These are phyloP conservation scores for Eucalyptus marginata DNA, from an alignment of 345 rosid genomes.

Conservation along the genomic window DNA sequence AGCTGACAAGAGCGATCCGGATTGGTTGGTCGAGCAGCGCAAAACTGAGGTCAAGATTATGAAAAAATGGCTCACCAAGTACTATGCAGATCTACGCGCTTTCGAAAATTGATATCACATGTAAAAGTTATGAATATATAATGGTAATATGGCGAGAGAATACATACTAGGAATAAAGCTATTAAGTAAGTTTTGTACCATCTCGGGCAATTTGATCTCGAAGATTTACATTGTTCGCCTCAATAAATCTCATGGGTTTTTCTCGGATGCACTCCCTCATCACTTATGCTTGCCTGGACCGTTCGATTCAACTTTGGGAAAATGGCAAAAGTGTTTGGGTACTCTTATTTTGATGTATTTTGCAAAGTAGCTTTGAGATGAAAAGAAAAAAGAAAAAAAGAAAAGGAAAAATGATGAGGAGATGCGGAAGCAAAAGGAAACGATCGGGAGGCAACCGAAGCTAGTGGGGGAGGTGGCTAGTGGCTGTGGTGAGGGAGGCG, in stretches of 20 bases:
- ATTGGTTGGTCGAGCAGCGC: constrained; percentile 18
- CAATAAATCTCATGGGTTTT: not conserved
- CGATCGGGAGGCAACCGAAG: too few relatives aligned
- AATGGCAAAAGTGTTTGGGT: too few relatives aligned
- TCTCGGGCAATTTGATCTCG: not conserved
- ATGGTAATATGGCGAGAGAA: not conserved
- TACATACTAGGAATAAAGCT: not conserved
- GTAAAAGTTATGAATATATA: not conserved
- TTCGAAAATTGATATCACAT: not conserved
- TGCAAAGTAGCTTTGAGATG: too few relatives aligned
- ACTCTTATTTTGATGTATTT: too few relatives aligned
- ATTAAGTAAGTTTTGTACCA: not conserved
- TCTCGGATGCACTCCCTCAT: not conserved
- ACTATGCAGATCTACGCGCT: not conserved
- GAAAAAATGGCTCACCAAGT: constrained; percentile 4
- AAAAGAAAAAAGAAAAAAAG: too few relatives aligned
- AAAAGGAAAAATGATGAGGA: too few relatives aligned
- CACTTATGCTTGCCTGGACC: not conserved
- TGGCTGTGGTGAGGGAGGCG: too few relatives aligned
- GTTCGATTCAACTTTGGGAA: too few relatives aligned
- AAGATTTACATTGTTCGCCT: not conserved
- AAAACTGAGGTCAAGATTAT: constrained; percentile 5
- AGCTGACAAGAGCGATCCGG: constrained; percentile 4
- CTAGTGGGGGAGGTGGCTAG: too few relatives aligned
- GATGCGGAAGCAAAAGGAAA: too few relatives aligned